phyloP scores from a whole-genome alignment of 805 yeast species.

The Schizosaccharomyces lindneri region DNA sequence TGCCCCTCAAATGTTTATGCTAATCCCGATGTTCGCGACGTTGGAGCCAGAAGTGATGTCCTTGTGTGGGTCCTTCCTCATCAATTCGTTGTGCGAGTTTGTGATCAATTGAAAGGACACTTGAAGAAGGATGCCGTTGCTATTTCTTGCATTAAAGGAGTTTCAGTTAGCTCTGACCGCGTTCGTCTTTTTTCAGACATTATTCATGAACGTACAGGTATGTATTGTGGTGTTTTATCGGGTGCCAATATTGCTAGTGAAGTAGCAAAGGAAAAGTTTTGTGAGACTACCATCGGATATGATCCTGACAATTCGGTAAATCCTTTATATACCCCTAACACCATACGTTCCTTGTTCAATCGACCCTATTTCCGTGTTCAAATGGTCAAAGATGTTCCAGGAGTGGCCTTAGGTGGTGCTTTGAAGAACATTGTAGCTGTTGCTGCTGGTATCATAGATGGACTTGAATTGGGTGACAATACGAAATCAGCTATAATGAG shows the following conservation, averaged over 20 bases:
- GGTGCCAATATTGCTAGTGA: conserved; percentile 97
- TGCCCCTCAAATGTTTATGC: conserved; percentile 72
- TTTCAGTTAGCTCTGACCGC: conserved; percentile 66
- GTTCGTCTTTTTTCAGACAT: conserved; percentile 61
- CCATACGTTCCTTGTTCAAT: conserved; percentile 55
- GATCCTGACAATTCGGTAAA: conserved; percentile 20
- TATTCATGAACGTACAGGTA: conserved; percentile 55
- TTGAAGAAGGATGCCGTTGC: conserved; percentile 54
- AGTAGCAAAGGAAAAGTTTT: conserved; percentile 86
- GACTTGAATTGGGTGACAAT: conserved; percentile 96
- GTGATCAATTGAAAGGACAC: conserved; percentile 27
- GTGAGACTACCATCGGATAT: conserved; percentile 93
- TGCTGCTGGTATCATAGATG: conserved; percentile 93
- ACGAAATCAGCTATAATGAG: conserved; percentile 96
- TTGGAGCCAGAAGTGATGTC: conserved; percentile 63
- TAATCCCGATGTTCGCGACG: conserved; percentile 54
- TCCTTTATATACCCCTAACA: background rate
- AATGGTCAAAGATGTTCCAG: conserved; percentile 79
- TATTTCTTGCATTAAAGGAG: conserved; percentile 85
- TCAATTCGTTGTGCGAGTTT: conserved; percentile 66
- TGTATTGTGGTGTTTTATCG: conserved; percentile 84
- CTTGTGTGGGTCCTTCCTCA: conserved; percentile 89
- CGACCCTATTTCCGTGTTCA: conserved; percentile 95
- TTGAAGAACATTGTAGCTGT: conserved; percentile 86
- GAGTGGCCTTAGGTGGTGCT: conserved; percentile 92